phyloP scores from a whole-genome alignment of 768 basidiomycete genomes.

The Rhodotorula diobovata region DNA sequence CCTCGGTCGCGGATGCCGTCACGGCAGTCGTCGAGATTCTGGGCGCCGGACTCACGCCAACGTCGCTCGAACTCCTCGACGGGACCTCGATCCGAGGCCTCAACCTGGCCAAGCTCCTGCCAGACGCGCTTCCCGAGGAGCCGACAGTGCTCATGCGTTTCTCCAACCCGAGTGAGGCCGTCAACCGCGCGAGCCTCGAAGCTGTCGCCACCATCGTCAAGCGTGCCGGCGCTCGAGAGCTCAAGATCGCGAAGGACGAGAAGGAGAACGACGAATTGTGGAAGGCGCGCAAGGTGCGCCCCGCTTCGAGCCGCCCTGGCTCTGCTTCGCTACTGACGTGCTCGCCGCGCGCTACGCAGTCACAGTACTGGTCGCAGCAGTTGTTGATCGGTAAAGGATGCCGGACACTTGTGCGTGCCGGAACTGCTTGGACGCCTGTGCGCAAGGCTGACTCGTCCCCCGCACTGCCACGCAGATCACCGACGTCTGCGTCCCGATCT shows the following conservation, averaged over 20 bases:
- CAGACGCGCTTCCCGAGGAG: conserved; percentile 23
- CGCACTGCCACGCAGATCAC: conserved; percentile 30
- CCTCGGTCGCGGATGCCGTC: conserved; percentile 69
- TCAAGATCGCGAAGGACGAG: conserved; percentile 71
- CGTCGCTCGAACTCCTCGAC: conserved; percentile 84
- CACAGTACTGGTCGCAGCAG: conserved; percentile 61
- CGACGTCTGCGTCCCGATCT: conserved; percentile 50
- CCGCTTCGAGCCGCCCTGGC: too few relatives aligned
- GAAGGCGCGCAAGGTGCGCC: conserved; percentile 51
- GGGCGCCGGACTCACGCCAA: conserved; percentile 63
- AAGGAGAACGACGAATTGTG: conserved; percentile 78
- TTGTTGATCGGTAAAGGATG: conserved; percentile 78
- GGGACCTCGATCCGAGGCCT: conserved; percentile 67
- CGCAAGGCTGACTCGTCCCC: too few relatives aligned
- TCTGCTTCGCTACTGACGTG: not conserved
- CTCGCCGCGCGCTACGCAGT: conserved; percentile 47
- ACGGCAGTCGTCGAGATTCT: conserved; percentile 76
- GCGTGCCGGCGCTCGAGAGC: conserved; percentile 63
- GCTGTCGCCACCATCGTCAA: conserved; percentile 63
- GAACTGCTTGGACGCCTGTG: too few relatives aligned
- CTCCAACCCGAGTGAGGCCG: conserved; percentile 64
- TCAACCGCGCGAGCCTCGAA: conserved; percentile 58
- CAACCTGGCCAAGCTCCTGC: conserved; percentile 52
- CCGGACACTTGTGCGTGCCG: conserved; percentile 61
- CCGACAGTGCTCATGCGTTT: conserved; percentile 82